These are phyloP conservation scores for Colletotrichum orbiculare DNA, from an alignment of 2,329 filamentous ascomycete species.

Conservation along the genomic window DNA sequence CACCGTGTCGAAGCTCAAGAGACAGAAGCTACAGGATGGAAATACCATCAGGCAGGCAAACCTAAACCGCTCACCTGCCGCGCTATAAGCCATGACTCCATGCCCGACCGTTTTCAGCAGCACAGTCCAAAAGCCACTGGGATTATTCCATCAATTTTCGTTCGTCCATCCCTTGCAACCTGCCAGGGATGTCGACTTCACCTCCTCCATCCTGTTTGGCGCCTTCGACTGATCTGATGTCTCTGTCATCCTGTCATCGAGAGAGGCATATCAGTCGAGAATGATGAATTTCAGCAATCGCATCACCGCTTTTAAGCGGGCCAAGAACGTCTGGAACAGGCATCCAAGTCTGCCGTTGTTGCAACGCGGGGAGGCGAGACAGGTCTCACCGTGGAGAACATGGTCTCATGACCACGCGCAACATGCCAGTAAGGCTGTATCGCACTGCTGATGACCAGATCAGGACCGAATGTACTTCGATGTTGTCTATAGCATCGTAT, in stretches of 20 bases:
- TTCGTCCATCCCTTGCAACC: conserved; percentile 12
- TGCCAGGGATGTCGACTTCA: conserved; percentile 5
- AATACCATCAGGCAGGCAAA: background rate
- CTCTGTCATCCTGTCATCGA: conserved; percentile 1
- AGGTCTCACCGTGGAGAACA: conserved; percentile 17
- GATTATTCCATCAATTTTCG: conserved; percentile 9
- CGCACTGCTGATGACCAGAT: conserved; percentile 13
- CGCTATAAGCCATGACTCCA: background rate
- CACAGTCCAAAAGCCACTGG: background rate
- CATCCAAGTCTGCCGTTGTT: conserved; percentile 11
- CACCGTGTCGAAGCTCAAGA: conserved; percentile 14
- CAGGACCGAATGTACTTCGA: conserved; percentile 26
- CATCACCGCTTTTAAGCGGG: background rate
- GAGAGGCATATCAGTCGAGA: conserved; percentile 15
- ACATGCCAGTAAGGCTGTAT: conserved; percentile 22
- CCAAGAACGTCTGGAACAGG: background rate
- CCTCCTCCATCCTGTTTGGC: background rate
- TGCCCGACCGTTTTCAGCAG: background rate
- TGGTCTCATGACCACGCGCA: conserved; percentile 30
- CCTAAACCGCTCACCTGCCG: too few relatives aligned
- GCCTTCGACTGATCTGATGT: conserved; percentile 22
- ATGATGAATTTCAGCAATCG: conserved; percentile 17
- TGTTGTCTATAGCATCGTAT: conserved; percentile 3
- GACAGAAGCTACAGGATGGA: conserved; percentile 2
- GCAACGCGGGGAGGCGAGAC: conserved; percentile 13